A percentile compares a stretch with the other conserved stretches of the same genome.
Evolutionary conservation across 768 basidiomycete genomes (phyloP).

Genomic region (Tephrocybe sp.): DNA sequence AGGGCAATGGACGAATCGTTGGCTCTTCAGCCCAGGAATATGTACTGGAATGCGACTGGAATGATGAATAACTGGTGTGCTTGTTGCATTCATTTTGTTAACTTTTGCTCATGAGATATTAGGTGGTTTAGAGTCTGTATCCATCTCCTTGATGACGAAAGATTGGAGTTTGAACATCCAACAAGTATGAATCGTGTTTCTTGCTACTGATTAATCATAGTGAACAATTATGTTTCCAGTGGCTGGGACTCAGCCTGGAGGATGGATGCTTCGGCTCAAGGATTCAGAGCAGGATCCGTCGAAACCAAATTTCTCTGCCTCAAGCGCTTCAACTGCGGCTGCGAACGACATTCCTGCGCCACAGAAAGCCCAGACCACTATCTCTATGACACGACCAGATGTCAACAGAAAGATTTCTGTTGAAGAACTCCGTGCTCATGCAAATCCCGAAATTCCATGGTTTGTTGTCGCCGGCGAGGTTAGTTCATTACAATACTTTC

Average conservation of each 20-base stretch:
- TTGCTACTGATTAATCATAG: not conserved
- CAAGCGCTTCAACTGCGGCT: not conserved
- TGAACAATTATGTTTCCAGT: constrained; percentile 10
- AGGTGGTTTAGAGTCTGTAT: constrained; percentile 61
- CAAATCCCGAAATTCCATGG: constrained; percentile 36
- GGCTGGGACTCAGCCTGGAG: constrained; percentile 42
- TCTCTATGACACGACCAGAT: constrained; percentile 41
- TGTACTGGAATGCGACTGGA: constrained; percentile 58
- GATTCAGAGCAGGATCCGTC: constrained; percentile 38
- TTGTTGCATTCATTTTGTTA: not conserved
- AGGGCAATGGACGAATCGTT: constrained; percentile 54
- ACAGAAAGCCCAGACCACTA: not conserved
- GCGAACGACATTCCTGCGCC: constrained; percentile 18
- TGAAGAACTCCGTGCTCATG: constrained; percentile 39
- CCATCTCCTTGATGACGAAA: constrained; percentile 28
- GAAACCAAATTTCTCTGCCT: constrained; percentile 34
- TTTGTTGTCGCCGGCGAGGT: constrained; percentile 50
- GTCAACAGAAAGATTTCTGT: constrained; percentile 41
- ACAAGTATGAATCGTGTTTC: constrained; percentile 27
- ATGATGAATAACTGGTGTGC: constrained; percentile 64
- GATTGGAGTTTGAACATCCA: constrained; percentile 56
- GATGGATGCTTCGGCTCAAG: constrained; percentile 65
- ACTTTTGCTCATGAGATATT: constrained; percentile 8
- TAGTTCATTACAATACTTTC: constrained; percentile 16
- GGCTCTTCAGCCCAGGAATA: constrained; percentile 48